Evolutionary conservation across 2,329 filamentous ascomycete genomes (phyloP), one percentile per base, ranked within the genome.

Genomic region (Neocucurbitaria cava): DNA sequence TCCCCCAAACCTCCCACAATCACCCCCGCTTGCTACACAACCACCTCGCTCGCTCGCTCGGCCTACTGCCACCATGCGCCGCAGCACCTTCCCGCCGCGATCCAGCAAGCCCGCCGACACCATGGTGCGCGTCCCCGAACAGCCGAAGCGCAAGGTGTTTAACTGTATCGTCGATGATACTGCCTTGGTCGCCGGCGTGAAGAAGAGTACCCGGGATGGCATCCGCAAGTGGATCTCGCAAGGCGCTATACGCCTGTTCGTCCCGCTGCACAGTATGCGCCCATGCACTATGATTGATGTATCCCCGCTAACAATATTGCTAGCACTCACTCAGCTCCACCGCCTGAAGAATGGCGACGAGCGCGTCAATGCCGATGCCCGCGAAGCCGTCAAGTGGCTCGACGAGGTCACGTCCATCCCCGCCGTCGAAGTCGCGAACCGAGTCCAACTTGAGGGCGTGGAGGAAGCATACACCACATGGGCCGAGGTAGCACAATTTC

Each of bases 141-240:
- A 58, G 51, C 71, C 73, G 30, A 60, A 60, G 59, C 76, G 79
- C 61, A 82, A 81, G 72, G 65, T 82, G 52, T 82, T 83, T 77
- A 82, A 82, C 73, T 82, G 80, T 68, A 82, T 82, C 59, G 79
- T 82, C 60, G 81, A 83, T 65, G 81, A 82, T 61, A 80, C 77
- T 18, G 80, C 81, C 28, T 66, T 83, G 59, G 75, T 82, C 51
- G 79, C 79, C 36, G 80, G 81, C 53, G 79, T 81, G 44, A 82
- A 81, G 74, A 79, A 77, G 66, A 80, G 78, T 69, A 82, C 80
- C 50, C 74, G 80, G 59, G 81, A 83, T 63, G 80, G 80, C 47
- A 80, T 83, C 58, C 74, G 78, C 67, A 81, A 82, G 68, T 82
- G 80, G 80, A 75, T 82, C 35, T 74, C 76, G 54, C 78, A 79